Evolutionary conservation across 768 basidiomycete species (phyloP).

Genomic region (Pleurotus tuber-regium): DNA sequence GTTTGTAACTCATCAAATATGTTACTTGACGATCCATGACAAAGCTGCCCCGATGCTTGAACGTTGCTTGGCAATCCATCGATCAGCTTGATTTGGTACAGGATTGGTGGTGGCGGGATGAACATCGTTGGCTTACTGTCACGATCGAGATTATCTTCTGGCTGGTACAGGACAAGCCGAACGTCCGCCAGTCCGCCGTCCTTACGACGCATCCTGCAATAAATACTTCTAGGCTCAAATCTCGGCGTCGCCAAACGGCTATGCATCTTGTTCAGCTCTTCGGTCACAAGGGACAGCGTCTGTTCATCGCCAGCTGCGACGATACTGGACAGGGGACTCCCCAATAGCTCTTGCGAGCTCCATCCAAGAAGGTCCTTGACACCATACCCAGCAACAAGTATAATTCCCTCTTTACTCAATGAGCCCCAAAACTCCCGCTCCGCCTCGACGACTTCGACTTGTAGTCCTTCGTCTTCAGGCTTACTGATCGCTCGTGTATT

Average conservation of each 20-base stretch:
- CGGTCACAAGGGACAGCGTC: constrained; percentile 19
- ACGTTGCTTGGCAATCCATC: constrained; percentile 6
- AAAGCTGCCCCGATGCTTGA: constrained; percentile 12
- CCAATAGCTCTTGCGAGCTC: constrained; percentile 50
- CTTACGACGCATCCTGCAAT: constrained; percentile 38
- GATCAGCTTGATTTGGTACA: constrained; percentile 36
- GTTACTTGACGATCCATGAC: constrained; percentile 25
- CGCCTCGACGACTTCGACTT: constrained; percentile 2
- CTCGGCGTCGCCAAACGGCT: constrained; percentile 14
- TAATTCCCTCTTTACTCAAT: constrained; percentile 41
- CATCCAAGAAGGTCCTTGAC: constrained; percentile 68
- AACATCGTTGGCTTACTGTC: constrained; percentile 8
- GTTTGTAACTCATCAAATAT: constrained; percentile 75
- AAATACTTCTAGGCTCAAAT: constrained; percentile 22
- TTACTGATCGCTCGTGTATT: constrained; percentile 7
- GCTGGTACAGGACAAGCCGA: constrained; percentile 24
- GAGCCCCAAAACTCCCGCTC: constrained; percentile 53
- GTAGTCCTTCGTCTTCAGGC: constrained; percentile 2
- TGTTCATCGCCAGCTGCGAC: constrained; percentile 23
- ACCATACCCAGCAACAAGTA: constrained; percentile 49
- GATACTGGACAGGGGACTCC: constrained; percentile 40
- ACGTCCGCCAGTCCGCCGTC: constrained; percentile 26
- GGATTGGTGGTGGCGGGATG: constrained; percentile 32
- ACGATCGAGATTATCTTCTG: not conserved
- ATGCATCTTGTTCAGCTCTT: constrained; percentile 25